A percentile compares a stretch with the other conserved stretches of the same genome.
phyloP scores from a whole-genome alignment of 2,329 filamentous ascomycete species.

The Colletotrichum endophyticum region DNA sequence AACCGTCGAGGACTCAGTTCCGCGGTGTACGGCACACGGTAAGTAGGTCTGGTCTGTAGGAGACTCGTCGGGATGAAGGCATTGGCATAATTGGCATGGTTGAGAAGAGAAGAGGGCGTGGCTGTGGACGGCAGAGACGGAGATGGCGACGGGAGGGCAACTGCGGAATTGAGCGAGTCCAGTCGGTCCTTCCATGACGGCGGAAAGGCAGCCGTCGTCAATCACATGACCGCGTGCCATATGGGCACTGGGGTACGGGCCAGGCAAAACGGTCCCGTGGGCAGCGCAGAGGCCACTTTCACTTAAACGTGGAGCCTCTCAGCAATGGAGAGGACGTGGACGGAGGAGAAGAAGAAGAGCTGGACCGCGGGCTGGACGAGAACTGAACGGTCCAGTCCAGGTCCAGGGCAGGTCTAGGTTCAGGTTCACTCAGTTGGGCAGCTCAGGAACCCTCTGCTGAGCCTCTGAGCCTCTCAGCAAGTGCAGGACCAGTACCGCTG shows the following conservation, averaged over 20 bases:
- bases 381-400: neutral
- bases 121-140: neutral
- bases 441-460: neutral
- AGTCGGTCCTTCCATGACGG: neutral
- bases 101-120: neutral
- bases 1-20: neutral
- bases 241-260: neutral
- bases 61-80: neutral
- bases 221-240: neutral
- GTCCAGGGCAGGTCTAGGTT: neutral
- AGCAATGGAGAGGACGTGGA: too few relatives aligned
- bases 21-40: neutral
- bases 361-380: neutral
- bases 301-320: neutral
- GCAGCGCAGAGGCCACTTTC: neutral
- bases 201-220: neutral
- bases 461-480: neutral
- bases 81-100: neutral
- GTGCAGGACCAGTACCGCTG: neutral
- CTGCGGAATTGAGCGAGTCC: neutral
- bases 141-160: neutral
- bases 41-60: neutral
- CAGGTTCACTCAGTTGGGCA: neutral
- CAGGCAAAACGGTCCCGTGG: slow-evolving; percentile 1
- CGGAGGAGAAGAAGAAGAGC: neutral